Evolutionary conservation across 2,329 filamentous ascomycete species (phyloP).

Genomic region (Teratosphaeria epicoccoides): DNA sequence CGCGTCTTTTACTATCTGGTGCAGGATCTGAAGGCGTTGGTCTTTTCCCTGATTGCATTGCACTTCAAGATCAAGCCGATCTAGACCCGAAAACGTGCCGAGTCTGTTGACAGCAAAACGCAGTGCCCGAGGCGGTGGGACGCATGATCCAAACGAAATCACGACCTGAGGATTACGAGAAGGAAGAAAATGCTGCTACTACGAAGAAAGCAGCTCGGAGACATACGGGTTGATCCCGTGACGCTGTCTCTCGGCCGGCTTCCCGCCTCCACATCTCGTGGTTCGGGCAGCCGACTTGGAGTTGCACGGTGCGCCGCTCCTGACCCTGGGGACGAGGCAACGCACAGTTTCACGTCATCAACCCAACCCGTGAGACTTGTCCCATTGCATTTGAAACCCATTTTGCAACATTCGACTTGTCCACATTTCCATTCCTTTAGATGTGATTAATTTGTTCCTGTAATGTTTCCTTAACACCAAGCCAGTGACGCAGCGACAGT

Average conservation of each 20-base stretch:
- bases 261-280: not conserved
- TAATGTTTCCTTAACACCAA: constrained; percentile 1
- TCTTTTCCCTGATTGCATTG: constrained; percentile 90
- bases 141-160: not conserved
- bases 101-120: not conserved
- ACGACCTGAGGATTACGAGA: not conserved
- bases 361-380: not conserved
- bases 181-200: not conserved
- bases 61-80: constrained; percentile 62
- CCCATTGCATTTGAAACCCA: not conserved
- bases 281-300: not conserved
- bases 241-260: not conserved
- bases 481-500: not conserved
- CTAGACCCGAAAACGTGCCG: not conserved
- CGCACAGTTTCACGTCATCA: not conserved
- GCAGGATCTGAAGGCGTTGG: constrained; percentile 89
- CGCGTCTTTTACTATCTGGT: constrained; percentile 98
- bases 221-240: not conserved
- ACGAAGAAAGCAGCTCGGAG: not conserved
- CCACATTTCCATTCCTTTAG: not conserved
- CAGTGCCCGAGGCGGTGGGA: not conserved
- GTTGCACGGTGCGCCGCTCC: not conserved
- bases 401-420: not conserved
- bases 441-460: not conserved
- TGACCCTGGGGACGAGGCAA: not conserved